Base-by-base conservation (phyloP, 352 stramenopile species). In the Globisporangium abappressorium region DNA sequence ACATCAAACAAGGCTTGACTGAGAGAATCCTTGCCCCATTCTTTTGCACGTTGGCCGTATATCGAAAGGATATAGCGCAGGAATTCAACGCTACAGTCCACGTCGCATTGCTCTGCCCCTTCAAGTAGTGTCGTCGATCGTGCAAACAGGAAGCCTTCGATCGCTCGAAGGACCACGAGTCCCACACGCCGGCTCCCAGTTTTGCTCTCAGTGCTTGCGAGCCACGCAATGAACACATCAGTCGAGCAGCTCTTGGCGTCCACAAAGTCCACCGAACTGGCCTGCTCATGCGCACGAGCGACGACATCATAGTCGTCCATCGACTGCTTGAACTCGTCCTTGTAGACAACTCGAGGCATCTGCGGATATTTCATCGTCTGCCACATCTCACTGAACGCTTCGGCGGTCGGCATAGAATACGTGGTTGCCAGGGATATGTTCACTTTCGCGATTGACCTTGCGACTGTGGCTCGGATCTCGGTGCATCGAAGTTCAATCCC, bases 131-230 rank as follows among this genome's bases (percentile, higher is more conserved):
- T 9, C 15, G 41, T 9, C 15, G 41, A 49, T 49, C 15, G 14
- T n/a, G 41, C 15, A n/a, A 78, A 76, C 66, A 84, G 72, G 26
- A 73, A 79, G 1, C 49, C 7, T 66, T 84, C 79, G 51, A 82
- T 64, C 2, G 73, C 72, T 3, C 77, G 62, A 9, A 87, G 24
- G 1, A 69, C 54, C 0, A 74, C 15, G 24, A 80, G 3, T 33
- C 24, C 20, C 1, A 57, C 36, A 4, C 30, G 14, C 2, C 11
- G 20, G 2, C 49, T 26, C 7, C 43, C 20, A 15, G 22, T 1
- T 5, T 28, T 3, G 0, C 30, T 33, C 0, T 15, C 33, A 2
- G 53, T 33, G 2, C 8, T n/a, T 3, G 6, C 34, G 66, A 65
- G 5, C 30, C 72, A 67, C 68, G 72, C n/a, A 49, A 62, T 43